Conservation (phyloP, 2,329 filamentous ascomycete genomes). For the Sordariomycetes sp. region DNA sequence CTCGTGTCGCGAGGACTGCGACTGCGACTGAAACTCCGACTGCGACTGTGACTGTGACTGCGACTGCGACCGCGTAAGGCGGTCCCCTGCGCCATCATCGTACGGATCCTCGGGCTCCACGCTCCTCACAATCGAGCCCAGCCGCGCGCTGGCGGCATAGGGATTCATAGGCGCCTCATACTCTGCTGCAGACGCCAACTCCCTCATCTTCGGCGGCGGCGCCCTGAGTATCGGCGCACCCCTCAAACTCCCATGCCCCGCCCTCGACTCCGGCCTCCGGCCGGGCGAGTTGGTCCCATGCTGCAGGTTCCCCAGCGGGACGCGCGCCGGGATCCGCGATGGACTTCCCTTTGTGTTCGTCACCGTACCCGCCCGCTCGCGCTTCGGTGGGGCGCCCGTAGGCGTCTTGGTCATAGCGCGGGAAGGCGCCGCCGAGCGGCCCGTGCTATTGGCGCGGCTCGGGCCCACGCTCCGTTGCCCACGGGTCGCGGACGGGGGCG, state of each 20-base stretch:
- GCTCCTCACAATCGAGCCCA: conserved; percentile 40
- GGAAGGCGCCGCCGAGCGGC: conserved; percentile 19
- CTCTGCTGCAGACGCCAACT: conserved; percentile 43
- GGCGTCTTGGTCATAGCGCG: conserved; percentile 41
- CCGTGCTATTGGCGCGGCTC: conserved; percentile 11
- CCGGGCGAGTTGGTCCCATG: conserved; percentile 73
- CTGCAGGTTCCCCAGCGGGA: conserved; percentile 55
- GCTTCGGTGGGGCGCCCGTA: conserved; percentile 12
- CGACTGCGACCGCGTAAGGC: conserved; percentile 6
- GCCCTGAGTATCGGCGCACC: conserved; percentile 44
- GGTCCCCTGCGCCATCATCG: conserved; percentile 36
- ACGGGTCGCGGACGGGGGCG: conserved; percentile 32
- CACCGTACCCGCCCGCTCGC: conserved; percentile 6
- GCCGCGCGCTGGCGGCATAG: conserved; percentile 29
- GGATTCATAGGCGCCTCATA: conserved; percentile 34
- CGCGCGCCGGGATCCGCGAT: conserved; percentile 56
- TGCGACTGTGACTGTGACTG: background rate
- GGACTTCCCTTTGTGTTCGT: conserved; percentile 34
- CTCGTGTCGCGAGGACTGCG: conserved; percentile 20
- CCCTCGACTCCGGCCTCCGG: conserved; percentile 35
- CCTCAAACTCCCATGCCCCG: conserved; percentile 25
- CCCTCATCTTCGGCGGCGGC: conserved; percentile 87
- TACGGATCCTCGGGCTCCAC: conserved; percentile 76
- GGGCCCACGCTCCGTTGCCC: conserved; percentile 7
- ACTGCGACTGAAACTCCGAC: conserved; percentile 6